Evolutionary conservation across 495 filamentous ascomycete genomes (phyloP).

Genomic region (Aspergillus ostianus): DNA sequence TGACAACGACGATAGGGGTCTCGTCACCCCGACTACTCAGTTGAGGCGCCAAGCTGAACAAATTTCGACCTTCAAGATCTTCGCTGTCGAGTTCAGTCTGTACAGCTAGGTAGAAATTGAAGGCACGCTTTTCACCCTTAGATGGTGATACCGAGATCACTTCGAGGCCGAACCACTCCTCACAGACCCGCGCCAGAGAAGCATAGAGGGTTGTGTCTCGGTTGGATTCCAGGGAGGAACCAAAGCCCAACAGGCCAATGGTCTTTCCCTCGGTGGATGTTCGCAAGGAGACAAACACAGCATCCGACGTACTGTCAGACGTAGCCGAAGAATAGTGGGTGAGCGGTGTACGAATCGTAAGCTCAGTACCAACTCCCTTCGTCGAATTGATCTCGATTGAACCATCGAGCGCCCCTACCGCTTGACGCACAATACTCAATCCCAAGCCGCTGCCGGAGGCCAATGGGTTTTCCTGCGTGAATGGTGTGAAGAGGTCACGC

Average conservation of each 20-base stretch:
- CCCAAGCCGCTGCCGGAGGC: slow-evolving; percentile 68
- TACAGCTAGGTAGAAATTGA: slow-evolving; percentile 27
- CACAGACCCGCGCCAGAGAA: slow-evolving; percentile 24
- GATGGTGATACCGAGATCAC: slow-evolving; percentile 13
- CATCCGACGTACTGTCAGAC: not conserved
- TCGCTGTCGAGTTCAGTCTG: slow-evolving; percentile 24
- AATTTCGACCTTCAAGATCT: slow-evolving; percentile 10
- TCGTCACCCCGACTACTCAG: not conserved
- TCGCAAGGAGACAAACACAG: slow-evolving; percentile 9
- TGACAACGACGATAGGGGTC: slow-evolving; percentile 27
- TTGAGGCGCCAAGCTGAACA: slow-evolving; percentile 11
- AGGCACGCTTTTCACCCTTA: slow-evolving; percentile 5
- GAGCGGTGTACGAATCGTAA: slow-evolving; percentile 46
- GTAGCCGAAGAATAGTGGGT: not conserved
- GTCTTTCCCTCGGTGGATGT: slow-evolving; percentile 14
- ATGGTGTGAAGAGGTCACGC: slow-evolving; percentile 64
- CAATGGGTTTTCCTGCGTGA: slow-evolving; percentile 65
- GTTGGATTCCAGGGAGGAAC: slow-evolving; percentile 11
- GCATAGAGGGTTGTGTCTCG: slow-evolving; percentile 19
- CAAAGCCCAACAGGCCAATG: slow-evolving; percentile 27
- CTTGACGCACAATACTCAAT: slow-evolving; percentile 46
- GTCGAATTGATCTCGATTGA: slow-evolving; percentile 30
- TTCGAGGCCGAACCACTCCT: slow-evolving; percentile 22
- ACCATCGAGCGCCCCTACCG: slow-evolving; percentile 26
- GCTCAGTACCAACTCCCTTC: slow-evolving; percentile 47